phyloP scores from a whole-genome alignment of 2,329 filamentous ascomycete species.

The Phaeosphaeriaceae sp. region DNA sequence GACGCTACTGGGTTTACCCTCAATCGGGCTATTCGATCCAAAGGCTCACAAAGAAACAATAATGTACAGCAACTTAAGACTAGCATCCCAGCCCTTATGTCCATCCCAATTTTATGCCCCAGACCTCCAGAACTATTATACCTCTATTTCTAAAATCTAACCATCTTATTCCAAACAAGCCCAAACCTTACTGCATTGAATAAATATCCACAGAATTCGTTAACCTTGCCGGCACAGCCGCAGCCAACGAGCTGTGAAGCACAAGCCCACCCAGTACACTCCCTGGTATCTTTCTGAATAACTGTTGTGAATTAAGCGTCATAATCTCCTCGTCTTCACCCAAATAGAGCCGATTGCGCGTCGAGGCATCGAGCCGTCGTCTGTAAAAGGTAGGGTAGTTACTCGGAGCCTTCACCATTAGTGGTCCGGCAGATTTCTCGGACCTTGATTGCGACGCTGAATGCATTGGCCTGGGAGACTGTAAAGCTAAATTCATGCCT shows the following conservation, averaged over 20 bases:
- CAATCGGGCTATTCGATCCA: no score
- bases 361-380: conserved; percentile 29
- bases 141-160: background rate
- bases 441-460: background rate
- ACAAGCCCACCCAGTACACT: conserved; percentile 29
- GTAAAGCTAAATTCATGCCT: conserved; percentile 4
- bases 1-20: no score
- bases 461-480: background rate
- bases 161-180: background rate
- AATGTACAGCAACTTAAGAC: no score
- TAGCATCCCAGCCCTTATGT: no score
- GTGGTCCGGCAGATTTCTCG: background rate
- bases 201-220: conserved; percentile 36
- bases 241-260: conserved; percentile 28
- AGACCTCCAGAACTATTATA: no score
- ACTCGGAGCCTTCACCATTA: background rate
- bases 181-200: conserved; percentile 16
- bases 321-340: conserved; percentile 18
- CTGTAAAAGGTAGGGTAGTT: conserved; percentile 27
- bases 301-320: conserved; percentile 20
- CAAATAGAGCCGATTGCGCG: conserved; percentile 31
- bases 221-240: conserved; percentile 23
- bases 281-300: conserved; percentile 26
- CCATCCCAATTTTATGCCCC: no score
- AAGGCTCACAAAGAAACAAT: no score